Evolutionary conservation across 169 alveolate genomes (phyloP).

Genomic region (Plasmodium sp.): DNA sequence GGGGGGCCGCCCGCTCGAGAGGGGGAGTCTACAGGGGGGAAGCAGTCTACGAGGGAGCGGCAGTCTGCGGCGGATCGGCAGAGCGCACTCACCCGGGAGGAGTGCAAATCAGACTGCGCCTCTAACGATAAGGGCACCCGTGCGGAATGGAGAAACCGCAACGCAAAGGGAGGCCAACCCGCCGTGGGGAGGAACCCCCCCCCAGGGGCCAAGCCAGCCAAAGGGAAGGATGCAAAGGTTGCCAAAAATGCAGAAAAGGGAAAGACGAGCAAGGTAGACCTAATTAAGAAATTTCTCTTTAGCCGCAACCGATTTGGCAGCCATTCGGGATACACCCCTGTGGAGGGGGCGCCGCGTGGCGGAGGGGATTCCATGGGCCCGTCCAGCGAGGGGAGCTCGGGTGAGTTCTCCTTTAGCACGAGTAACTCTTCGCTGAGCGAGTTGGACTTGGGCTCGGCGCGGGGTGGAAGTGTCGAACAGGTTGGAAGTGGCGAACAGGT

Average conservation of each 20-base stretch:
- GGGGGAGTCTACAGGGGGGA: not conserved
- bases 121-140: not conserved
- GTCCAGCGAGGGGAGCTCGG: not conserved
- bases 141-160: not conserved
- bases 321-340: not conserved
- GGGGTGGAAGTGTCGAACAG: not conserved
- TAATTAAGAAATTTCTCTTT: constrained; percentile 9
- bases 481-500: not conserved
- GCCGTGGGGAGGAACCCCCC: not conserved
- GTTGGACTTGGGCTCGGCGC: not conserved
- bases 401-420: not conserved
- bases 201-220: not conserved
- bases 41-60: not conserved
- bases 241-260: not conserved
- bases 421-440: not conserved
- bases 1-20: not conserved
- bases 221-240: not conserved
- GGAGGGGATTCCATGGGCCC: not conserved
- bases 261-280: not conserved
- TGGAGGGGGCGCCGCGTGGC: not conserved
- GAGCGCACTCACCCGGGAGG: not conserved
- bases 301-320: not conserved
- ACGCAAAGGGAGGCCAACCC: not conserved
- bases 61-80: not conserved
- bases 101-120: not conserved